phyloP scores from a whole-genome alignment of 2,329 filamentous ascomycete species.

The Microcyclospora tardicrescens region DNA sequence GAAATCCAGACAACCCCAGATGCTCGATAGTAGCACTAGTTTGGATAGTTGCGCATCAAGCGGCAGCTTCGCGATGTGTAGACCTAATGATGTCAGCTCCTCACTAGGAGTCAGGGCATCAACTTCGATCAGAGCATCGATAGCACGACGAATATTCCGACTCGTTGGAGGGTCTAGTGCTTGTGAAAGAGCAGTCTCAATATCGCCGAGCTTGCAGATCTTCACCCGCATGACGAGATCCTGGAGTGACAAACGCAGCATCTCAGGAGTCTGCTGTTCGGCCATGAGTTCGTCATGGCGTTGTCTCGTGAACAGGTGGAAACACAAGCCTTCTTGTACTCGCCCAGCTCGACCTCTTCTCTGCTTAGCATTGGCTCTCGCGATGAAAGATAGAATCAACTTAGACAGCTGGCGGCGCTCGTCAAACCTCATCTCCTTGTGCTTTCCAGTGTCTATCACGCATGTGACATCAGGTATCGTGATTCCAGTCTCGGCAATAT shows the following conservation, averaged over 20 bases:
- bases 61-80: conserved; percentile 76
- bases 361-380: conserved; percentile 89
- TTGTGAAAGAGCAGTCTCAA: conserved; percentile 76
- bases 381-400: conserved; percentile 89
- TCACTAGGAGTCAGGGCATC: conserved; percentile 71
- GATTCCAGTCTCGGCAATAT: conserved; percentile 96
- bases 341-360: conserved; percentile 84
- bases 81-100: conserved; percentile 73
- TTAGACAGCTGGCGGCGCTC: conserved; percentile 83
- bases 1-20: conserved; percentile 87
- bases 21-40: conserved; percentile 69
- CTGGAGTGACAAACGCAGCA: conserved; percentile 85
- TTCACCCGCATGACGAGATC: conserved; percentile 93
- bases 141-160: conserved; percentile 84
- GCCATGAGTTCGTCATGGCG: conserved; percentile 73
- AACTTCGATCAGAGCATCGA: conserved; percentile 88
- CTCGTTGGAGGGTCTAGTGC: conserved; percentile 81
- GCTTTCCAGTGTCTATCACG: conserved; percentile 91
- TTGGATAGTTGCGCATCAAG: conserved; percentile 93
- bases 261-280: conserved; percentile 91
- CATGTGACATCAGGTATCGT: conserved; percentile 97
- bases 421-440: conserved; percentile 94
- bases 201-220: conserved; percentile 88
- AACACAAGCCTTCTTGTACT: conserved; percentile 89
- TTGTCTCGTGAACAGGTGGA: conserved; percentile 86